Conservation (phyloP, 202 grass and related monocot species). For the Musa balbisiana region DNA sequence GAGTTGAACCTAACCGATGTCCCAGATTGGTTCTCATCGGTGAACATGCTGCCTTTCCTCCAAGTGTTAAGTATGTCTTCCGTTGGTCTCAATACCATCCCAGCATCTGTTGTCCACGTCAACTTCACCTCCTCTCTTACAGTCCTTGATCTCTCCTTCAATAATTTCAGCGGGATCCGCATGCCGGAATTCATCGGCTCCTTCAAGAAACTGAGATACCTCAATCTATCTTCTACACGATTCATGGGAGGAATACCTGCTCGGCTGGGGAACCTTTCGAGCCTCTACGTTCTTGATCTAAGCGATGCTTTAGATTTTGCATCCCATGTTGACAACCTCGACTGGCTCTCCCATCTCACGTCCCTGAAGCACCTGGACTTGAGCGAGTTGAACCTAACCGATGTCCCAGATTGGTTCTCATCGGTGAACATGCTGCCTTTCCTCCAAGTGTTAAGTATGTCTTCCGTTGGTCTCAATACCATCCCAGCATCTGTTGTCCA, state of each 20-base stretch:
- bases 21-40: too few relatives aligned
- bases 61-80: too few relatives aligned
- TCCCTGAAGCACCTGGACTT: too few relatives aligned
- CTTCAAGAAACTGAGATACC: slow-evolving; percentile 24
- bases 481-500: background rate
- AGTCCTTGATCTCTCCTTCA: background rate
- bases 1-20: too few relatives aligned
- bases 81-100: too few relatives aligned
- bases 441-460: background rate
- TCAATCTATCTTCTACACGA: background rate
- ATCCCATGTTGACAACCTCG: background rate
- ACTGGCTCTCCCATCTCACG: too few relatives aligned
- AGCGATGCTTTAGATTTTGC: background rate
- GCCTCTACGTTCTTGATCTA: background rate
- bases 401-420: background rate
- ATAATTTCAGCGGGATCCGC: background rate
- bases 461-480: background rate
- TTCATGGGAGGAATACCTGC: background rate
- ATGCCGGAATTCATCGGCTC: slow-evolving; percentile 8
- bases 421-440: background rate
- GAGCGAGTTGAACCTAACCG: background rate
- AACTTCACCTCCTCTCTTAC: too few relatives aligned
- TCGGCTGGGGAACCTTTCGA: background rate
- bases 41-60: too few relatives aligned
- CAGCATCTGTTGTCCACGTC: too few relatives aligned